Conservation (phyloP, 495 filamentous ascomycete species). For the Penicillium psychrofluorescens region DNA sequence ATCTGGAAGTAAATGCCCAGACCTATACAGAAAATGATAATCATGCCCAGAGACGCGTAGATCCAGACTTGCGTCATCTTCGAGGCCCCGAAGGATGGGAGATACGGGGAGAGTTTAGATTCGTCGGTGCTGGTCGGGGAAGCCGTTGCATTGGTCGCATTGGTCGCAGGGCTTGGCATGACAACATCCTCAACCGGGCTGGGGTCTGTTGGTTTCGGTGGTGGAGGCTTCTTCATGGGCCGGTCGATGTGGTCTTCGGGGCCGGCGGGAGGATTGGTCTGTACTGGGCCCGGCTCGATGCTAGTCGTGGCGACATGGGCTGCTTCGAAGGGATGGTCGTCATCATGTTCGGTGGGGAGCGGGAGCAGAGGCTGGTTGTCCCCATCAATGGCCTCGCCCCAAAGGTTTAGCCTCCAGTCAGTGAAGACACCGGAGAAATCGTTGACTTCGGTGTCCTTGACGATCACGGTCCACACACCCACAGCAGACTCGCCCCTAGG, state of each 20-base stretch:
- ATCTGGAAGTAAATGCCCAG: constrained; percentile 75
- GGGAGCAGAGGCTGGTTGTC: constrained; percentile 64
- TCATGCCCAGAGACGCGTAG: constrained; percentile 76
- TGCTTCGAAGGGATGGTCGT: constrained; percentile 65
- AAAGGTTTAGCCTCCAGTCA: constrained; percentile 92
- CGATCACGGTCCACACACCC: constrained; percentile 83
- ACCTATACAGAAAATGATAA: constrained; percentile 74
- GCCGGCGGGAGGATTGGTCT: constrained; percentile 33
- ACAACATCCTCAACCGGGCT: not conserved
- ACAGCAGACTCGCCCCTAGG: constrained; percentile 79
- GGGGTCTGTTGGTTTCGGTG: constrained; percentile 22
- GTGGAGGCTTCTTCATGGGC: constrained; percentile 58
- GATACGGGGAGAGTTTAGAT: constrained; percentile 69
- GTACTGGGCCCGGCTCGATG: constrained; percentile 35
- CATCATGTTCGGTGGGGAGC: constrained; percentile 76
- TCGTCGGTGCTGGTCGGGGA: constrained; percentile 38
- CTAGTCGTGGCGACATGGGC: constrained; percentile 47
- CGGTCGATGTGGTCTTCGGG: constrained; percentile 72
- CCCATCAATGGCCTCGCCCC: constrained; percentile 80
- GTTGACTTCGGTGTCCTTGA: constrained; percentile 81
- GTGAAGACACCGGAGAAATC: constrained; percentile 66
- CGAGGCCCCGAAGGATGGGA: constrained; percentile 91
- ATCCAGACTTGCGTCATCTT: constrained; percentile 92
- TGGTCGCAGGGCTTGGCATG: constrained; percentile 17
- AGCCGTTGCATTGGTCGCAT: constrained; percentile 27